phyloP scores from a whole-genome alignment of 805 yeast genomes.

The Saturnispora saitoi region DNA sequence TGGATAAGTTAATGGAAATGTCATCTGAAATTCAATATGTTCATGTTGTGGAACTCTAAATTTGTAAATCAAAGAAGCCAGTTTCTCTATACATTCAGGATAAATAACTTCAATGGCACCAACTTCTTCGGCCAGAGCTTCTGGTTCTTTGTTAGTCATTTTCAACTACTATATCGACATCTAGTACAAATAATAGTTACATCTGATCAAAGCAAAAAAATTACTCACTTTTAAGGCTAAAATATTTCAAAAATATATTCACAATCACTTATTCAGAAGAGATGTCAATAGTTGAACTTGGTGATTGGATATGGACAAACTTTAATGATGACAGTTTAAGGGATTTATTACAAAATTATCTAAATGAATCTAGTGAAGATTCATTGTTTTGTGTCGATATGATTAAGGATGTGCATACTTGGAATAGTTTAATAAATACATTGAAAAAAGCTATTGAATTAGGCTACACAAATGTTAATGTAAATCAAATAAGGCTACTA shows the following conservation, averaged over 20 bases:
- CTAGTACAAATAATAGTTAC: not conserved
- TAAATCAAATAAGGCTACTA: conserved; percentile 12
- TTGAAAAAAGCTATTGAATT: conserved; percentile 61
- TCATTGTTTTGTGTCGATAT: not conserved
- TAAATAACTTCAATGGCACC: conserved; percentile 82
- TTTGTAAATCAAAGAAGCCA: conserved; percentile 35
- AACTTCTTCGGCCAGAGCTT: conserved; percentile 56
- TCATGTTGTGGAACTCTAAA: conserved; percentile 56
- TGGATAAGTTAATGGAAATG: conserved; percentile 71
- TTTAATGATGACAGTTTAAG: not conserved
- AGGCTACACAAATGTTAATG: conserved; percentile 28
- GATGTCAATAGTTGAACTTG: not conserved
- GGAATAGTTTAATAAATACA: conserved; percentile 89
- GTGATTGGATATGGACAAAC: not conserved
- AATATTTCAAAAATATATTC: not conserved
- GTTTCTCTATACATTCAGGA: conserved; percentile 46
- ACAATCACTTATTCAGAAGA: not conserved
- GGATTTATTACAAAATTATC: not conserved
- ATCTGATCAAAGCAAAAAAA: not conserved
- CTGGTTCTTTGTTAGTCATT: conserved; percentile 6
- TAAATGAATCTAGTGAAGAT: not conserved
- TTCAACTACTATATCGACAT: not conserved
- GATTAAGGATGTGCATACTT: not conserved
- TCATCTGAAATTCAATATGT: conserved; percentile 50
- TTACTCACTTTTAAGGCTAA: not conserved